These are phyloP conservation scores for Malassezia vespertilionis DNA, from an alignment of 1,284 basidiomycete species.

Conservation along the genomic window DNA sequence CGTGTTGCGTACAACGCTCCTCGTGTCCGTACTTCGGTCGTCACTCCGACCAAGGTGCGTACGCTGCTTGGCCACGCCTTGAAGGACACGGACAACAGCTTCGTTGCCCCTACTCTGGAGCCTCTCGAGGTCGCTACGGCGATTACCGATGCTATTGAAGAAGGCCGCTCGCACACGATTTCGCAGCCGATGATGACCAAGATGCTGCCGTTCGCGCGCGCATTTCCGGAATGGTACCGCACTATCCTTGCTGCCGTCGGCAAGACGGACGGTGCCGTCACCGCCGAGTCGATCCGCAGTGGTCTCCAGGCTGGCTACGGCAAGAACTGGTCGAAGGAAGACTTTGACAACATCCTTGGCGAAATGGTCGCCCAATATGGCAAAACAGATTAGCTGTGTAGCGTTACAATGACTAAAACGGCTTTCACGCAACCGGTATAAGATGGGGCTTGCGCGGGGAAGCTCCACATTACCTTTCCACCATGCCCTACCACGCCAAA, in stretches of 20 bases:
- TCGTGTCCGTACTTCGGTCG: conserved; percentile 37
- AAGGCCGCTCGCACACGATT: conserved; percentile 35
- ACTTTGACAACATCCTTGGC: conserved; percentile 1
- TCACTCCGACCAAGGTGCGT: conserved; percentile 43
- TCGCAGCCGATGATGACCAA: conserved; percentile 31
- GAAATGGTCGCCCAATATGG: conserved; percentile 2
- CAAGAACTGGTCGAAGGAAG: conserved; percentile 26
- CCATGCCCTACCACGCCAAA: conserved; percentile 20
- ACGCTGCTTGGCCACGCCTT: conserved; percentile 42
- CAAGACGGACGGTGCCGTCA: conserved; percentile 37
- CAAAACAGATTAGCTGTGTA: background rate
- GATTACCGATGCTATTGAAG: conserved; percentile 32
- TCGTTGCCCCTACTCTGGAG: conserved; percentile 40
- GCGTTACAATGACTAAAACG: background rate
- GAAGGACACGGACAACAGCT: conserved; percentile 36
- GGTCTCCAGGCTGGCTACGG: conserved; percentile 39
- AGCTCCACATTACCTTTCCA: too few species aligned
- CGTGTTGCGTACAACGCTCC: conserved; percentile 34
- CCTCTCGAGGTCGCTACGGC: conserved; percentile 34
- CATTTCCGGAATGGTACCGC: conserved; percentile 36
- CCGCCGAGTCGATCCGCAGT: conserved; percentile 26
- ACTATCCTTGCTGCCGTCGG: conserved; percentile 27
- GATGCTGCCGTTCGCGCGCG: conserved; percentile 31
- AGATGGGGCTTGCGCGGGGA: background rate
- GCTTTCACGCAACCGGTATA: background rate